A percentile compares a stretch with the other conserved stretches of the same genome.
Conservation (phyloP, 2,329 filamentous ascomycete species). For the Pseudocercospora macadamiae region DNA sequence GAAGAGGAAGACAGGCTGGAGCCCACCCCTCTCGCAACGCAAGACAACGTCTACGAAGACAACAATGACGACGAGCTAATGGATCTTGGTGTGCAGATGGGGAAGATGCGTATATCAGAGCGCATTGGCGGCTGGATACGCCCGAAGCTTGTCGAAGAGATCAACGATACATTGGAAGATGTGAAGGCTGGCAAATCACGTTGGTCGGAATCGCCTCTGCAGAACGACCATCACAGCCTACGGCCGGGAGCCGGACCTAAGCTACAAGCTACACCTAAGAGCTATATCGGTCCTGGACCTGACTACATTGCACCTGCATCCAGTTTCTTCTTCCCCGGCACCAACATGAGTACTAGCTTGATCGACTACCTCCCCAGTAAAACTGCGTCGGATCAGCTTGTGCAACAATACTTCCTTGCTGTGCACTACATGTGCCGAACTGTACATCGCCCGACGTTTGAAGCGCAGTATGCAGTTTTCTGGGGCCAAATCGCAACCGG, state of each 20-base stretch:
- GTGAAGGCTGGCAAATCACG: slow-evolving; percentile 33
- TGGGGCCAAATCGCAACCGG: slow-evolving; percentile 64
- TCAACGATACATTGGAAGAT: slow-evolving; percentile 44
- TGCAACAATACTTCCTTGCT: slow-evolving; percentile 67
- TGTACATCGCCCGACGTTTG: slow-evolving; percentile 69
- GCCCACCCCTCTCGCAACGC: slow-evolving; percentile 63
- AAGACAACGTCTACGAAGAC: slow-evolving; percentile 70
- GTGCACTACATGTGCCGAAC: slow-evolving; percentile 71
- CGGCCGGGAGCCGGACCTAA: slow-evolving; percentile 22
- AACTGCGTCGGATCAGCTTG: slow-evolving; percentile 61
- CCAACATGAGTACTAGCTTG: slow-evolving; percentile 52
- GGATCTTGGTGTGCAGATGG: slow-evolving; percentile 72
- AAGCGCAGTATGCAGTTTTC: slow-evolving; percentile 65
- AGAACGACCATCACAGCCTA: slow-evolving; percentile 26
- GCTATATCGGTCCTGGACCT: slow-evolving; percentile 65
- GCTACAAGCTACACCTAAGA: slow-evolving; percentile 37
- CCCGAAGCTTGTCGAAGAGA: slow-evolving; percentile 71
- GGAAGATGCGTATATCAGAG: slow-evolving; percentile 73
- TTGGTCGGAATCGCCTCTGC: slow-evolving; percentile 19
- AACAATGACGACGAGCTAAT: slow-evolving; percentile 68
- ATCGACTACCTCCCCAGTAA: slow-evolving; percentile 64
- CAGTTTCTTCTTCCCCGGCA: slow-evolving; percentile 66
- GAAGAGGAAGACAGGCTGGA: slow-evolving; percentile 64
- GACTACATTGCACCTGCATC: slow-evolving; percentile 70
- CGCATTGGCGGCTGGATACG: slow-evolving; percentile 73